Evolutionary conservation across 1,139 yeast genomes (phyloP).

Genomic region (Scheffersomyces parashehatae): DNA sequence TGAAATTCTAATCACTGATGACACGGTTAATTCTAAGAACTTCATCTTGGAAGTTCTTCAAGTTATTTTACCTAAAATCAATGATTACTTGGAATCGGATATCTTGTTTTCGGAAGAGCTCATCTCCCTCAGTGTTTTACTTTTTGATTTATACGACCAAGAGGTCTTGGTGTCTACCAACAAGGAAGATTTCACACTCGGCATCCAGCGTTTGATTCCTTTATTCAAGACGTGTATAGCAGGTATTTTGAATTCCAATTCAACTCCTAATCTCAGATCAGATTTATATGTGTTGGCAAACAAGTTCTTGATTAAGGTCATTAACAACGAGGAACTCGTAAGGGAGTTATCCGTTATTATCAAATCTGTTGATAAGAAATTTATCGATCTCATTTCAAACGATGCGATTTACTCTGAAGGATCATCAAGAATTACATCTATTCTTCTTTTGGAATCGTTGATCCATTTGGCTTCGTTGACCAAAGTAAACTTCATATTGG

Average conservation of each 20-base stretch:
- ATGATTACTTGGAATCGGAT: conserved; percentile 69
- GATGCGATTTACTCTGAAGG: conserved; percentile 86
- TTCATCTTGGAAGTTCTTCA: conserved; percentile 80
- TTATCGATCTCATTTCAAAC: conserved; percentile 66
- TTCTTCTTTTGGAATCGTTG: conserved; percentile 70
- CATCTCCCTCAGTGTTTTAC: conserved; percentile 70
- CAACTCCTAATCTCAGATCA: conserved; percentile 69
- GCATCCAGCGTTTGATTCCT: conserved; percentile 56
- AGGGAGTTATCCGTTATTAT: conserved; percentile 53
- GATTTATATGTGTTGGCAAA: conserved; percentile 76
- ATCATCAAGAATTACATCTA: conserved; percentile 71
- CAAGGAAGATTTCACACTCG: conserved; percentile 26
- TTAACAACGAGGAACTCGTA: conserved; percentile 39
- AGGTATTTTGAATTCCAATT: conserved; percentile 69
- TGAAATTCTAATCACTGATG: conserved; percentile 68
- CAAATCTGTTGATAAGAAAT: conserved; percentile 58
- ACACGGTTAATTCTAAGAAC: conserved; percentile 29
- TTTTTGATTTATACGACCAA: conserved; percentile 63
- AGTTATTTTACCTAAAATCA: conserved; percentile 70
- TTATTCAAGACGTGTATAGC: conserved; percentile 71
- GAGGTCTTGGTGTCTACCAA: conserved; percentile 27
- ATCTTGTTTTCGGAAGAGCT: conserved; percentile 71
- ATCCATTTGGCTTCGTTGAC: conserved; percentile 56
- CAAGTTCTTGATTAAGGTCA: conserved; percentile 58
- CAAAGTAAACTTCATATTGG: conserved; percentile 57